These are phyloP conservation scores for Quercus lobata DNA, from an alignment of 331 rosid genomes.

Conservation along the genomic window DNA sequence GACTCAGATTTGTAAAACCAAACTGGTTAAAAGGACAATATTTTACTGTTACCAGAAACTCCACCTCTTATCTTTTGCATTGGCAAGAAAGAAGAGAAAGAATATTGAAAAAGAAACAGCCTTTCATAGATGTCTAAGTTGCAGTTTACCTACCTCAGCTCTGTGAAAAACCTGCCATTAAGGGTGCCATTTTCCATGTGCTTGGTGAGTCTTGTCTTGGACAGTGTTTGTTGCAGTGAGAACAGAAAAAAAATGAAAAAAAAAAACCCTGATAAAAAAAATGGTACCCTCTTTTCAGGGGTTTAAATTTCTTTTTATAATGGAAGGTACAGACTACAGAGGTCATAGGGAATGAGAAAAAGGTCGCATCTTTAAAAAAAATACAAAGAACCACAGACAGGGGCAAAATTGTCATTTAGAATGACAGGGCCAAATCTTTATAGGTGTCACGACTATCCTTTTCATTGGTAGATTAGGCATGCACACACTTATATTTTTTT, in stretches of 20 bases:
- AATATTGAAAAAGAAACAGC: conserved; percentile 21
- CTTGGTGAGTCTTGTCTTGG: conserved; percentile 10
- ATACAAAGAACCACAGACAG: too few relatives aligned
- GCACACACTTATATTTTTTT: not conserved
- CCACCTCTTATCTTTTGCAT: not conserved
- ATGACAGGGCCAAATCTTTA: not conserved
- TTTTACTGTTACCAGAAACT: not conserved
- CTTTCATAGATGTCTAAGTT: conserved; percentile 43
- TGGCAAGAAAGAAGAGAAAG: conserved; percentile 17
- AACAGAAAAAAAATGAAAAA: not conserved
- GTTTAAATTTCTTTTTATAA: not conserved
- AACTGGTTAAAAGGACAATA: not conserved
- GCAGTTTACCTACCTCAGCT: conserved; percentile 62
- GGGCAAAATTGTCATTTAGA: conserved; percentile 30
- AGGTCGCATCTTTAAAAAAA: conserved; percentile 12
- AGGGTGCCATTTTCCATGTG: conserved; percentile 28
- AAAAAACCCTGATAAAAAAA: not conserved
- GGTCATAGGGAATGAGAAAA: not conserved
- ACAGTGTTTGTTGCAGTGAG: conserved; percentile 4
- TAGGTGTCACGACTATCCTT: not conserved
- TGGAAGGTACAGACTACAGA: not conserved
- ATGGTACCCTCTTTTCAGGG: not conserved
- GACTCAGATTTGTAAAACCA: conserved; percentile 19
- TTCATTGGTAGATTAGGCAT: not conserved
- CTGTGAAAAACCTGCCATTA: conserved; percentile 33